phyloP scores from a whole-genome alignment of 164 flowering plant genomes.

The Stephania yunnanensis region DNA sequence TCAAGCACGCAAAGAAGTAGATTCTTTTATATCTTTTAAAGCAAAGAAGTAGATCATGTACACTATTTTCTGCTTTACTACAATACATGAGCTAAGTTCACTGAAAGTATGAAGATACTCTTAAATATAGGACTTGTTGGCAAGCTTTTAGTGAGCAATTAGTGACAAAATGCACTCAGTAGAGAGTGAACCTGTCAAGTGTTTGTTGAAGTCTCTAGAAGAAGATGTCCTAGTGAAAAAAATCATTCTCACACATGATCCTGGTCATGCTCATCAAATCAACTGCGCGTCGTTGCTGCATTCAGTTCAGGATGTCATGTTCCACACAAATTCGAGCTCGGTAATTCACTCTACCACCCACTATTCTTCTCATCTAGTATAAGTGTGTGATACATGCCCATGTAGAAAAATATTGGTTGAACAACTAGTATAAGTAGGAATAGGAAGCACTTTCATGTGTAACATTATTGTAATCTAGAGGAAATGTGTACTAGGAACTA shows the following conservation, averaged over 20 bases:
- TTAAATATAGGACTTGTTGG: not conserved
- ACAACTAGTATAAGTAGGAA: not conserved
- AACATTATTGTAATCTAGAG: not conserved
- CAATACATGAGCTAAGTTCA: not conserved
- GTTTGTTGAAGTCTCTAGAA: slow-evolving; percentile 7
- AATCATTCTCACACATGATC: slow-evolving; percentile 51
- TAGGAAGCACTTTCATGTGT: not conserved
- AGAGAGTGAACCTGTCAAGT: not conserved
- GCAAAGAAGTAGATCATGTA: not conserved
- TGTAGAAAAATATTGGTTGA: not conserved
- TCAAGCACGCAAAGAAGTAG: not conserved
- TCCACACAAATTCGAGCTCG: slow-evolving; percentile 22
- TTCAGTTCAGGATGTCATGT: slow-evolving; percentile 37
- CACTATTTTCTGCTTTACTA: not conserved
- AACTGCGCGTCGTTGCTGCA: slow-evolving; percentile 44
- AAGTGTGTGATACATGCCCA: not conserved
- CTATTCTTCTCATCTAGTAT: not conserved
- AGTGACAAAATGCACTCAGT: not conserved
- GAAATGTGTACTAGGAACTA: not conserved
- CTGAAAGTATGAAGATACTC: not conserved
- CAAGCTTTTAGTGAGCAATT: not conserved
- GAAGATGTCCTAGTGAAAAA: slow-evolving; percentile 34
- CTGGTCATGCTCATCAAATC: slow-evolving; percentile 40
- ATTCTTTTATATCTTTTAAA: not conserved
- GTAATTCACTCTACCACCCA: not conserved